Percentiles rank a stretch among this genome's conserved stretches.
Conservation (phyloP, 768 basidiomycete genomes). For the Lepiota subincarnata region DNA sequence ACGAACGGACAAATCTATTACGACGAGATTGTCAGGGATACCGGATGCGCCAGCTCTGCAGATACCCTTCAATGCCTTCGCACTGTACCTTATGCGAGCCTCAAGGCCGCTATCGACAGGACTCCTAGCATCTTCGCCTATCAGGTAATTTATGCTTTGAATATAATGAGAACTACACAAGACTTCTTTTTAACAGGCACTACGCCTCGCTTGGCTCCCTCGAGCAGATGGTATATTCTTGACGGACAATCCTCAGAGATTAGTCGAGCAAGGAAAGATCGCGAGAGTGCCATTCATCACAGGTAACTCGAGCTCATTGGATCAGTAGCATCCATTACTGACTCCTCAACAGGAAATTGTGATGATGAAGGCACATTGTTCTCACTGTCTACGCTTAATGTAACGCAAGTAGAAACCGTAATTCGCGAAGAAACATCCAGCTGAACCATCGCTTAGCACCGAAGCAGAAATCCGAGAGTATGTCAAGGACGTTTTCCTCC, state of each 20-base stretch:
- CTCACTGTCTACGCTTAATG: conserved; percentile 43
- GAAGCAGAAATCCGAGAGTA: conserved; percentile 20
- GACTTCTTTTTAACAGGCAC: conserved; percentile 25
- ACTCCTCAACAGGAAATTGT: conserved; percentile 35
- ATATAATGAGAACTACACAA: conserved; percentile 19
- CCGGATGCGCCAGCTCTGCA: conserved; percentile 24
- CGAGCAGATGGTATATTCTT: conserved; percentile 47
- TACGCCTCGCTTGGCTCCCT: conserved; percentile 45
- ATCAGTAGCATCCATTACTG: background rate
- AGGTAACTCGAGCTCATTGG: conserved; percentile 21
- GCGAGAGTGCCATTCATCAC: conserved; percentile 47
- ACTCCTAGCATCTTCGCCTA: conserved; percentile 36
- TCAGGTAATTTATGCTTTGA: conserved; percentile 25
- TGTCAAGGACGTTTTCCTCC: conserved; percentile 27
- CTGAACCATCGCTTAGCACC: conserved; percentile 15
- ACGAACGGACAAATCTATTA: conserved; percentile 42
- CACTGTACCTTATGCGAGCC: conserved; percentile 27
- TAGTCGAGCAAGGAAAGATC: conserved; percentile 39
- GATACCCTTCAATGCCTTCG: conserved; percentile 42
- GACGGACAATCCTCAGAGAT: conserved; percentile 37
- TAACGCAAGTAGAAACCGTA: conserved; percentile 34
- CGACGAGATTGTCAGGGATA: conserved; percentile 35
- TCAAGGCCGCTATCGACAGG: conserved; percentile 36
- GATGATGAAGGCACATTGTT: conserved; percentile 62
- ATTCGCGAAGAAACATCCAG: background rate